phyloP scores from a whole-genome alignment of 805 yeast species.

The Ogataea salicorniae region DNA sequence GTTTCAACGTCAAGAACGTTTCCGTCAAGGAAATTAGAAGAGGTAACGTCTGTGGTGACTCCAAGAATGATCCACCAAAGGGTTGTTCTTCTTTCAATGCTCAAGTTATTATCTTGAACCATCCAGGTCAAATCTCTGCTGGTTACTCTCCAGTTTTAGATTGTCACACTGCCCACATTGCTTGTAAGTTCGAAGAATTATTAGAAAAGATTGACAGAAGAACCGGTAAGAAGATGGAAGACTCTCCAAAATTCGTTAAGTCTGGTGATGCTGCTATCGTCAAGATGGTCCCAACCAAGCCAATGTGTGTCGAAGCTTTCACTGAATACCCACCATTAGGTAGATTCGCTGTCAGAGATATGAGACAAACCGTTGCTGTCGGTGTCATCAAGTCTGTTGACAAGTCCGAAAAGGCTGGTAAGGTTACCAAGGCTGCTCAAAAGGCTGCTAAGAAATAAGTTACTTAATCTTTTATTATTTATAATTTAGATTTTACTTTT shows the following conservation, averaged over 20 bases:
- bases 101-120: constrained; percentile 83
- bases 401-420: constrained; percentile 79
- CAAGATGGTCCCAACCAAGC: constrained; percentile 80
- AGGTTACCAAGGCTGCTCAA: constrained; percentile 95
- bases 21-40: constrained; percentile 85
- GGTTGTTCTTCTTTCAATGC: constrained; percentile 69
- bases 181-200: constrained; percentile 78
- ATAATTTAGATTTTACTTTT: neutral
- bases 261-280: constrained; percentile 97
- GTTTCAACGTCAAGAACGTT: constrained; percentile 87
- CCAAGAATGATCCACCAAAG: constrained; percentile 83
- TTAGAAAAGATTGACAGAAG: constrained; percentile 85
- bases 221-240: constrained; percentile 88
- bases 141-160: constrained; percentile 91
- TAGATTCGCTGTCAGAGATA: constrained; percentile 98
- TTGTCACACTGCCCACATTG: constrained; percentile 92
- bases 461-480: constrained; percentile 35
- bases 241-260: constrained; percentile 87
- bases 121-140: constrained; percentile 86
- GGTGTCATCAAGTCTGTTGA: constrained; percentile 97
- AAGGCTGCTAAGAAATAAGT: constrained; percentile 73
- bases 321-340: constrained; percentile 95
- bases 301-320: constrained; percentile 93
- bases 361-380: constrained; percentile 99
- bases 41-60: constrained; percentile 91